Conservation (phyloP, 2,329 filamentous ascomycete species). For the Talaromyces albobiverticillius region DNA sequence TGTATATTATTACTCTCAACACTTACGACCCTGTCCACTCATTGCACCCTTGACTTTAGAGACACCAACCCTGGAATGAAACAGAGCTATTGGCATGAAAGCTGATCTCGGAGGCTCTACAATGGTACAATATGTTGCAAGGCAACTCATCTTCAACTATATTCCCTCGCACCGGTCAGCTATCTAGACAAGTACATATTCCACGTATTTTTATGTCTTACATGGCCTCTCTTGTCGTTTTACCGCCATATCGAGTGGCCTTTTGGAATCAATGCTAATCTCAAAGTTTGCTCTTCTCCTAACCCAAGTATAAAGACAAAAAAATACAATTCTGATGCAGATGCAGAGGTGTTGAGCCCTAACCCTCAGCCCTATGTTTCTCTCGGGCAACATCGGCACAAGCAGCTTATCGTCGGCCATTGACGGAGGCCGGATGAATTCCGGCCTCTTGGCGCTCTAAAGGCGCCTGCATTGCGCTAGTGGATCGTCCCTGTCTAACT, state of each 20-base stretch:
- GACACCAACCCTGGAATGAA: background rate
- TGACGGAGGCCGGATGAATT: constrained; percentile 41
- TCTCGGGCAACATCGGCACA: background rate
- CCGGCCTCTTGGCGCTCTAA: constrained; percentile 35
- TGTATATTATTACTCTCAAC: constrained; percentile 1
- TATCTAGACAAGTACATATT: no score
- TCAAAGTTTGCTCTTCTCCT: no score
- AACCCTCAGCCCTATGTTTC: constrained; percentile 5
- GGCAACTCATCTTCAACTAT: background rate
- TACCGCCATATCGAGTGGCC: no score
- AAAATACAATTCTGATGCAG: no score
- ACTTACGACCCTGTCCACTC: background rate
- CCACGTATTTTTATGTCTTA: no score
- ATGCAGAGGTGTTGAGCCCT: no score
- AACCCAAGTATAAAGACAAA: no score
- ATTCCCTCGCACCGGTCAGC: no score
- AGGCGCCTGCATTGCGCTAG: background rate
- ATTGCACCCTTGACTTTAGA: background rate
- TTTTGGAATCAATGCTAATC: no score
- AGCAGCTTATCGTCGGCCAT: constrained; percentile 24
- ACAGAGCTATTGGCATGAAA: background rate
- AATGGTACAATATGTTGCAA: background rate
- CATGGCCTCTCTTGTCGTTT: no score
- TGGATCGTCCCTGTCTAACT: background rate
- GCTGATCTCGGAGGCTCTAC: background rate